These are phyloP conservation scores for Ramularia collo-cygni DNA, from an alignment of 2,329 filamentous ascomycete genomes.

Conservation along the genomic window DNA sequence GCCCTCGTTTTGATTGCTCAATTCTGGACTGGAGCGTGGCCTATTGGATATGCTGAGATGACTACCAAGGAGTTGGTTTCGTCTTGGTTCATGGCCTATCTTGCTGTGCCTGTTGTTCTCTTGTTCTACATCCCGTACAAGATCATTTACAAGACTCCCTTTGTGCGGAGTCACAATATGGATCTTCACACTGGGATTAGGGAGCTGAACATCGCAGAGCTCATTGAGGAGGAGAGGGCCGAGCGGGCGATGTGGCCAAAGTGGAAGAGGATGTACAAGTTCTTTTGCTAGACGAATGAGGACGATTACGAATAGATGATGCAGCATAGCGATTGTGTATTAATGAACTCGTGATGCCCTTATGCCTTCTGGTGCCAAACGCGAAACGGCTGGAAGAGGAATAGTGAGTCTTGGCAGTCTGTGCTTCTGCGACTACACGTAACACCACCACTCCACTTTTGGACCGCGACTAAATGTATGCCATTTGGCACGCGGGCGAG, in stretches of 20 bases:
- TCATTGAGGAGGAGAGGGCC: conserved; percentile 72
- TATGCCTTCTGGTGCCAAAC: too few species aligned
- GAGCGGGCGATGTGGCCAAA: conserved; percentile 53
- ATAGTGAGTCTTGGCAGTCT: too few species aligned
- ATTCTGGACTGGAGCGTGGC: conserved; percentile 71
- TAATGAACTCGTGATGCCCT: too few species aligned
- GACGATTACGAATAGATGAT: background rate
- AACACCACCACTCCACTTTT: too few species aligned
- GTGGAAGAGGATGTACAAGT: conserved; percentile 46
- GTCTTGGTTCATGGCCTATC: conserved; percentile 27
- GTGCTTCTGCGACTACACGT: too few species aligned
- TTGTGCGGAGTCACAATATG: conserved; percentile 67
- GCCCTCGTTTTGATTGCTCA: conserved; percentile 67
- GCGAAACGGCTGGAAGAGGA: too few species aligned
- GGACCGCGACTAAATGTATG: too few species aligned
- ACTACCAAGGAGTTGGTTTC: conserved; percentile 13
- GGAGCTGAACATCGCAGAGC: conserved; percentile 71
- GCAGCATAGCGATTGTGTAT: too few species aligned
- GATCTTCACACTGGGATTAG: conserved; percentile 79
- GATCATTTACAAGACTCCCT: conserved; percentile 26
- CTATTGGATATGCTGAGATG: conserved; percentile 42
- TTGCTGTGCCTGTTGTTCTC: conserved; percentile 30
- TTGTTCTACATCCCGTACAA: conserved; percentile 29
- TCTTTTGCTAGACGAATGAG: conserved; percentile 35
- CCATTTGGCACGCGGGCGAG: too few species aligned